Evolutionary conservation across 2,329 filamentous ascomycete genomes (phyloP), one percentile per base, ranked within the genome.

Genomic region (Colletotrichum truncatum): DNA sequence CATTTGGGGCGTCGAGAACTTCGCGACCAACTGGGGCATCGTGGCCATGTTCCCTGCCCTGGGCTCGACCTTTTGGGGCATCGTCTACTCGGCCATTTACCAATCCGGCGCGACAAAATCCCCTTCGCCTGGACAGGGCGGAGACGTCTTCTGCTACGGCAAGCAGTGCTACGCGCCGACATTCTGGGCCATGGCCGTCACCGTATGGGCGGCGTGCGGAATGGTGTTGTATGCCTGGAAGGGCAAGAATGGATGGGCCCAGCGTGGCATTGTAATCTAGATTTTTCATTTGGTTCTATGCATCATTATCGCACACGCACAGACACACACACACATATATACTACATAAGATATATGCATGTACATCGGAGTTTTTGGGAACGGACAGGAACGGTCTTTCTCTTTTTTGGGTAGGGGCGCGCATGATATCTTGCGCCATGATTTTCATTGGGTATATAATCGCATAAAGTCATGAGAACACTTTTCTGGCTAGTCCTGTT

Each of bases 1-100:
- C 9, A 95, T 99, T 46, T 99, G 96, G 96, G 96, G 96, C 25
- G 94, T 97, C 0, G 94, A 98, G 81, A 99, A 98, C 76, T 98
- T 99, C 75, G 96, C 93, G 63, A 99, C 96, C 0, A 98, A 99
- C 73, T 99, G 95, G 89, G 96, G 96, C 9, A 94, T 98, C 67
- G 89, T 98, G 7, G 94, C 94, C 41, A 96, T 97, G 84, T 90
- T 95, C 61, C 96, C 96, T 3, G 96, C 96, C 0, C 80, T 92
- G 0, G 96, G 95, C 0, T 94, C 95, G 0, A 93, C 93, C 0
- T 85, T 97, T 30, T 99, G 95, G 94, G 93, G 94, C 0, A 77
- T 96, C 1, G 82, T 98, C n/a, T 99, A 98, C 76, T 93, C 92
- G 6, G 87, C 84, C 0, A 89, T 93, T 3, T 97, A 97, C 73